These are phyloP conservation scores for Amauroascus niger DNA, from an alignment of 2,329 filamentous ascomycete genomes.

Conservation along the genomic window DNA sequence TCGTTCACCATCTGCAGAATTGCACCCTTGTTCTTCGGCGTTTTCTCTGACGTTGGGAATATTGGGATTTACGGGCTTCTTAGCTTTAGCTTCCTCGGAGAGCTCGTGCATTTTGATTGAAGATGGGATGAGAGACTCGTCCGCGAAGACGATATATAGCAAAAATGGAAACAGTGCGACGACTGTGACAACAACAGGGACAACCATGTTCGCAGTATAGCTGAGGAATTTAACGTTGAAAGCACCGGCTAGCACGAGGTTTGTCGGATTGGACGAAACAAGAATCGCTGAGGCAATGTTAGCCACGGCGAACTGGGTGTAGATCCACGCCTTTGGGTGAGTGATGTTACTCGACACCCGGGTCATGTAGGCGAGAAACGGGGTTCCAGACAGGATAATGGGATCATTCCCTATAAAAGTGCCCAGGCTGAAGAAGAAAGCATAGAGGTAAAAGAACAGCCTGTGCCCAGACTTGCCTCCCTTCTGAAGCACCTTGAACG, in stretches of 20 bases:
- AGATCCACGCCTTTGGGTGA: constrained; percentile 63
- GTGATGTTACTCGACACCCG: constrained; percentile 62
- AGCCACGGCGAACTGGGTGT: constrained; percentile 60
- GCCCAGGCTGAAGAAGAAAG: constrained; percentile 60
- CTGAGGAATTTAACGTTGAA: constrained; percentile 62
- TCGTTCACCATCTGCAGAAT: constrained; percentile 38
- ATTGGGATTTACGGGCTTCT: constrained; percentile 59
- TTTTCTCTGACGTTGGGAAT: constrained; percentile 55
- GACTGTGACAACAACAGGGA: constrained; percentile 59
- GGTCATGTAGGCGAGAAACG: constrained; percentile 69
- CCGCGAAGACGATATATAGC: constrained; percentile 58
- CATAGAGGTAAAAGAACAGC: constrained; percentile 63
- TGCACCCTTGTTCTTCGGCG: constrained; percentile 44
- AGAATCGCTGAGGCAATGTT: constrained; percentile 67
- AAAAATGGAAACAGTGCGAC: constrained; percentile 60
- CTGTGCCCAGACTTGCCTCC: constrained; percentile 57
- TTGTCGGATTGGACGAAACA: constrained; percentile 69
- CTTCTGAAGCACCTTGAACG: constrained; percentile 59
- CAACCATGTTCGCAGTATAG: constrained; percentile 69
- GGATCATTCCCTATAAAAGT: constrained; percentile 66
- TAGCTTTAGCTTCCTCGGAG: constrained; percentile 46
- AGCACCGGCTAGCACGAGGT: constrained; percentile 62
- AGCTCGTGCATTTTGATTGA: constrained; percentile 61
- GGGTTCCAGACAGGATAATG: constrained; percentile 63
- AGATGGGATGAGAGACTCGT: constrained; percentile 53